phyloP scores from a whole-genome alignment of 352 stramenopile genomes.

The Phytophthora ohioensis region DNA sequence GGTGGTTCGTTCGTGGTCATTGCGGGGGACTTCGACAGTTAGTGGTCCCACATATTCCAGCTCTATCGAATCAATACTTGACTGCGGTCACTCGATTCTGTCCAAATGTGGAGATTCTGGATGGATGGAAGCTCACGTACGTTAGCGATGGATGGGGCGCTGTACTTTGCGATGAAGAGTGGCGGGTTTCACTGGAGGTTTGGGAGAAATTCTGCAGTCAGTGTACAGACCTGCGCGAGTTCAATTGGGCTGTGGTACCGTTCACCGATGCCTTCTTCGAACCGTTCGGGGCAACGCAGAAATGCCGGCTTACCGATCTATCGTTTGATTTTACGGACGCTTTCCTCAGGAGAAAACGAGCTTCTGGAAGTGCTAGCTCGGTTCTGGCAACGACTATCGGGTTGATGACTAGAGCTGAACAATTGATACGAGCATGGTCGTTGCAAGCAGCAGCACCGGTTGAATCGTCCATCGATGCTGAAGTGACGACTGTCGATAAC shows the following conservation, averaged over 20 bases:
- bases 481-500: slow-evolving; percentile 26
- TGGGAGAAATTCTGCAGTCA: slow-evolving; percentile 55
- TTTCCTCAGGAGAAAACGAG: slow-evolving; percentile 31
- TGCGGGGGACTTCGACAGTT: slow-evolving; percentile 50
- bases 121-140: slow-evolving; percentile 69
- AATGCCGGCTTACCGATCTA: slow-evolving; percentile 49
- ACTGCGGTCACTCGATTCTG: slow-evolving; percentile 49
- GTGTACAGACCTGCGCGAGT: slow-evolving; percentile 55
- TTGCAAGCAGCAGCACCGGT: slow-evolving; percentile 19
- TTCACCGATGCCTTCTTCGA: slow-evolving; percentile 60
- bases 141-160: slow-evolving; percentile 56
- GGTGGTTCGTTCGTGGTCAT: slow-evolving; percentile 47
- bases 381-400: slow-evolving; percentile 13
- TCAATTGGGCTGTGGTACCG: slow-evolving; percentile 67
- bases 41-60: slow-evolving; percentile 45
- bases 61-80: slow-evolving; percentile 53
- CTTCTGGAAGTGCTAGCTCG: slow-evolving; percentile 8
- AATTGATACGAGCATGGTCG: slow-evolving; percentile 27
- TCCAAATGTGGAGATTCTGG: slow-evolving; percentile 61
- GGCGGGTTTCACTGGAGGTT: slow-evolving; percentile 45
- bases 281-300: slow-evolving; percentile 51
- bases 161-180: slow-evolving; percentile 62
- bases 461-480: slow-evolving; percentile 13
- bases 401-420: slow-evolving; percentile 31
- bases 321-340: slow-evolving; percentile 51